Evolutionary conservation across 805 yeast species (phyloP).

Genomic region (Spathaspora hagerdaliae): DNA sequence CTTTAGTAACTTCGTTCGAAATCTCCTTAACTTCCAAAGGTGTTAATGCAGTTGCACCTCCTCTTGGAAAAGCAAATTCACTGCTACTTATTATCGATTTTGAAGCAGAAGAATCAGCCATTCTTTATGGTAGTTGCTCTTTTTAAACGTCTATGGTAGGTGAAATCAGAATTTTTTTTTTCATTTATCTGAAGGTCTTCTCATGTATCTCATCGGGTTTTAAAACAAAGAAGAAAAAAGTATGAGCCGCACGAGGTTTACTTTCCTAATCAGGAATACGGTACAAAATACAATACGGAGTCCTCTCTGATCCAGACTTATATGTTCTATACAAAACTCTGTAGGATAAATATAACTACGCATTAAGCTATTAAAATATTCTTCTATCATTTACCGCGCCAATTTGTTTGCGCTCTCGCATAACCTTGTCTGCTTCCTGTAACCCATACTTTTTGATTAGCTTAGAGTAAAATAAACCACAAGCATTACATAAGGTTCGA

Average conservation of each 20-base stretch:
- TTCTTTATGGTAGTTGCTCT: neutral
- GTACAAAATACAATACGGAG: no score
- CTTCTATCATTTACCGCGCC: conserved; percentile 18
- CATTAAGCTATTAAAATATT: conserved; percentile 2
- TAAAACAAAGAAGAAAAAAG: no score
- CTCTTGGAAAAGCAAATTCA: conserved; percentile 85
- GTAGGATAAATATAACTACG: neutral
- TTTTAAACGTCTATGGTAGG: no score
- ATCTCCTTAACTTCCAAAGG: conserved; percentile 91
- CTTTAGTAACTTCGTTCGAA: conserved; percentile 86
- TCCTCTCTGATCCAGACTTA: no score
- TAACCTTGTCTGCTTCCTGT: conserved; percentile 35
- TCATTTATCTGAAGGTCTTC: no score
- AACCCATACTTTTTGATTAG: conserved; percentile 46
- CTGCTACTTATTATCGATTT: conserved; percentile 33
- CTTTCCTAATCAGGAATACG: no score
- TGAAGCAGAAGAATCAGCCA: conserved; percentile 11
- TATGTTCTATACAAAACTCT: no score
- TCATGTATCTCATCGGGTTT: no score
- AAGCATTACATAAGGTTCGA: conserved; percentile 84
- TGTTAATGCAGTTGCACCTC: conserved; percentile 82
- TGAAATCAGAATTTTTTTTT: no score
- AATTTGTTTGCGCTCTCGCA: conserved; percentile 19
- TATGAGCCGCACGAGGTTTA: no score
- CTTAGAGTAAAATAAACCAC: conserved; percentile 76